Evolutionary conservation across 106 monocot species (phyloP), one percentile per base, ranked within the genome.

Genomic region (Xerophyta viscosa): DNA sequence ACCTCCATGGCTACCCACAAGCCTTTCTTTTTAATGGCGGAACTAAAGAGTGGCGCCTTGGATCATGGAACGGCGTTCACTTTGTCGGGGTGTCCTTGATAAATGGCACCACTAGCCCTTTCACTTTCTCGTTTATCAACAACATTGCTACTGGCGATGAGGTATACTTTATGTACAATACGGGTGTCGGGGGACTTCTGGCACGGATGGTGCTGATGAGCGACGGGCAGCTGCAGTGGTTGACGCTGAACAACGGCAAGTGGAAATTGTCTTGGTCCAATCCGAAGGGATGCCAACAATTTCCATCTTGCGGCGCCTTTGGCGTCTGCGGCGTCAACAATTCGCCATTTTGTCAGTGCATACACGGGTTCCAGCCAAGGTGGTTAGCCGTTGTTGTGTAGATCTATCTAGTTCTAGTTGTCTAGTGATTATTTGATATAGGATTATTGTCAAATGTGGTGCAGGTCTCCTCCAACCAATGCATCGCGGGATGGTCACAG

Each of bases 331-430:
- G 48, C 54, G 4, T 50, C 0, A 30, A 61, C 21, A 33, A 14
- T 4, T 28, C 42, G 0, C 56, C 60, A 6, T 48, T 66, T 0
- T 80, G 73, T 52, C 36, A 36, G 26, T 80, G 80, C 30, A 31
- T 66, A 26, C 46, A 22, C 2, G 80, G 80, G 20, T 80, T 80
- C 41, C 18, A 29, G 51, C 80, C 80, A 20, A 58, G 36, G 56
- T 56, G n/a, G n/a, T n/a, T n/a, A n/a, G n/a, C n/a, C n/a, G n/a
- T n/a, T n/a, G n/a, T n/a, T n/a, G n/a, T n/a, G n/a, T n/a, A n/a
- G n/a, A n/a, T n/a, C n/a, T n/a, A n/a, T n/a, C n/a, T n/a, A n/a
- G n/a, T n/a, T n/a, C n/a, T n/a, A n/a, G n/a, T n/a, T n/a, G n/a
- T n/a, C n/a, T n/a, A n/a, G n/a, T n/a, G n/a, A n/a, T n/a, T n/a